Conservation (phyloP, 176 grass and related monocot species). For the Hordeum marinum region DNA sequence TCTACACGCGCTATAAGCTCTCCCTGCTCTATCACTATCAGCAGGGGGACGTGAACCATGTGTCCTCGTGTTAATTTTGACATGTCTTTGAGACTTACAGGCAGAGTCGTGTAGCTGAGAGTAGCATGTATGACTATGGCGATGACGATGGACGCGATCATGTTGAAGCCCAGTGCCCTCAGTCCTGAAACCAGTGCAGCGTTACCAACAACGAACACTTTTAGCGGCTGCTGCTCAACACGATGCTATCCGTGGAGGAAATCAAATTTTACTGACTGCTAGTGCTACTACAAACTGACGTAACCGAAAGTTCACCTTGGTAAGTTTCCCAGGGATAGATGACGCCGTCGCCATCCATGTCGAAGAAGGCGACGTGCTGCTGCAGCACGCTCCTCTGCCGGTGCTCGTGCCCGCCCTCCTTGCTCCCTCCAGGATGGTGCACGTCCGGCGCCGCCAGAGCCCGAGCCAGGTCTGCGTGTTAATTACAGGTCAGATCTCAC, state of each 20-base stretch:
- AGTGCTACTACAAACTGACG: no score
- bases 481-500: background rate
- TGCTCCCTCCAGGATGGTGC: slow-evolving; percentile 70
- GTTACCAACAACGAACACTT: background rate
- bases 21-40: no score
- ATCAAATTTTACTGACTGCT: background rate
- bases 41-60: no score
- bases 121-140: slow-evolving; percentile 41
- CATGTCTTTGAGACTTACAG: slow-evolving; percentile 29
- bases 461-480: slow-evolving; percentile 53
- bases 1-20: background rate
- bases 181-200: slow-evolving; percentile 26
- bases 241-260: background rate
- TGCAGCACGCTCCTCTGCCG: slow-evolving; percentile 65
- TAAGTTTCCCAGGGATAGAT: slow-evolving; percentile 93
- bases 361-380: slow-evolving; percentile 92
- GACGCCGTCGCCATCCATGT: slow-evolving; percentile 63
- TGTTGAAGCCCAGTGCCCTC: slow-evolving; percentile 65
- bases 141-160: slow-evolving; percentile 50
- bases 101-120: slow-evolving; percentile 72
- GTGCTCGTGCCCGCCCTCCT: slow-evolving; percentile 32
- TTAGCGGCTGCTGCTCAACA: background rate
- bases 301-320: slow-evolving; percentile 23
- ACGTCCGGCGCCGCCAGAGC: slow-evolving; percentile 66
- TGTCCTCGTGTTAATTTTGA: background rate